Evolutionary conservation across 129 eudicot genomes (phyloP).

Genomic region (Arctium minus): DNA sequence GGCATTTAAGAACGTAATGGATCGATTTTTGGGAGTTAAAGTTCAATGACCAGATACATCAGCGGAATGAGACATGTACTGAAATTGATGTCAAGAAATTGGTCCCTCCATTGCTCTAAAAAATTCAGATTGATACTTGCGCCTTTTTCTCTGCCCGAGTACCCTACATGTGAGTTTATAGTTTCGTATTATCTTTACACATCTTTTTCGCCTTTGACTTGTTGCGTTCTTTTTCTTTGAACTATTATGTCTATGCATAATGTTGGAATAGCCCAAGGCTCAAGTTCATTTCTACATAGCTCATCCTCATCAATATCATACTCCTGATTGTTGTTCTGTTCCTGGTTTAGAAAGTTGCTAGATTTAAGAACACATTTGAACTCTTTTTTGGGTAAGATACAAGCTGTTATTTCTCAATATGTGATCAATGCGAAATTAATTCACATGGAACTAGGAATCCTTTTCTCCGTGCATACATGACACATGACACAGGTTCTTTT

Average conservation of each 20-base stretch:
- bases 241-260: not conserved
- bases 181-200: not conserved
- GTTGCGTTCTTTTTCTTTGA: not conserved
- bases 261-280: not conserved
- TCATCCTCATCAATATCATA: not conserved
- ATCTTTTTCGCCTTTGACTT: not conserved
- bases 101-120: conserved; percentile 18
- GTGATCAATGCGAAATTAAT: no score
- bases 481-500: no score
- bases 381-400: not conserved
- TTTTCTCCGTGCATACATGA: no score
- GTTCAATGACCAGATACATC: conserved; percentile 39
- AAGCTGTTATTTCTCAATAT: not conserved
- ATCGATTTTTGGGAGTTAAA: conserved; percentile 62
- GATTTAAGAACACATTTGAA: not conserved
- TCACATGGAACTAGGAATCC: no score
- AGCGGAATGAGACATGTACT: conserved; percentile 13
- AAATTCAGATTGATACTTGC: conserved; percentile 9
- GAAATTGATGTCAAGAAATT: conserved; percentile 16
- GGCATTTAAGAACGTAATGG: conserved; percentile 87
- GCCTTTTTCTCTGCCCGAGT: conserved; percentile 13
- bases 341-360: not conserved
- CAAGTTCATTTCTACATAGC: not conserved
- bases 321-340: not conserved
- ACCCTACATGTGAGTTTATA: conserved; percentile 24